phyloP scores from a whole-genome alignment of 768 basidiomycete genomes.

The Leccinum boreale region DNA sequence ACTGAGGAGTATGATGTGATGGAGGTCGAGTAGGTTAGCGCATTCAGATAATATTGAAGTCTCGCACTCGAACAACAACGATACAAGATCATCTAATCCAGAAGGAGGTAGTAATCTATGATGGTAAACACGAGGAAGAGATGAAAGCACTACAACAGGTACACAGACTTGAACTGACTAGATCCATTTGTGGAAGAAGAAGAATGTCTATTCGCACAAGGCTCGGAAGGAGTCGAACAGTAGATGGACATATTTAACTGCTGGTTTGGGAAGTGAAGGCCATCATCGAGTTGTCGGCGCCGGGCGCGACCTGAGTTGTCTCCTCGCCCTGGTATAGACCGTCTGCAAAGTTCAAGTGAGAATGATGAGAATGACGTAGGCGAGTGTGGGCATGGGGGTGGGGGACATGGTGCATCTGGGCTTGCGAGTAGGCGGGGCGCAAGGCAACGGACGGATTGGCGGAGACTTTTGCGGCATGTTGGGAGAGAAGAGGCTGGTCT shows the following conservation, averaged over 20 bases:
- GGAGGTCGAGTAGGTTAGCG: conserved; percentile 44
- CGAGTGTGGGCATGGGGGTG: conserved; percentile 77
- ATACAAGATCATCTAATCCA: conserved; percentile 26
- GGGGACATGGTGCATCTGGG: conserved; percentile 77
- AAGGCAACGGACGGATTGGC: conserved; percentile 44
- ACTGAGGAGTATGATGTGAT: conserved; percentile 42
- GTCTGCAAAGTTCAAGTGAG: conserved; percentile 46
- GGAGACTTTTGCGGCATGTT: conserved; percentile 30
- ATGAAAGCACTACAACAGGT: conserved; percentile 19
- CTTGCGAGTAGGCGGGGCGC: conserved; percentile 53
- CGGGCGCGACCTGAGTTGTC: conserved; percentile 22
- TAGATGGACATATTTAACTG: conserved; percentile 9
- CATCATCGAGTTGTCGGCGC: conserved; percentile 45
- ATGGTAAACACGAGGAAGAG: conserved; percentile 5
- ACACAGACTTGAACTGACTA: conserved; percentile 20
- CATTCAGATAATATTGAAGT: not conserved
- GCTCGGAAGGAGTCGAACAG: not conserved
- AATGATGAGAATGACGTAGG: conserved; percentile 63
- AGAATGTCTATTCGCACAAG: conserved; percentile 6
- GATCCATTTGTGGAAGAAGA: conserved; percentile 2
- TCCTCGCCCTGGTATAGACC: conserved; percentile 34
- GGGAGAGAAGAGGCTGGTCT: conserved; percentile 15
- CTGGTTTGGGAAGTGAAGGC: conserved; percentile 41
- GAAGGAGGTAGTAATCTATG: conserved; percentile 26
- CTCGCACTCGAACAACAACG: conserved; percentile 15